Evolutionary conservation across 73 alveolate genomes (phyloP).

Genomic region (Paramecium bursaria): DNA sequence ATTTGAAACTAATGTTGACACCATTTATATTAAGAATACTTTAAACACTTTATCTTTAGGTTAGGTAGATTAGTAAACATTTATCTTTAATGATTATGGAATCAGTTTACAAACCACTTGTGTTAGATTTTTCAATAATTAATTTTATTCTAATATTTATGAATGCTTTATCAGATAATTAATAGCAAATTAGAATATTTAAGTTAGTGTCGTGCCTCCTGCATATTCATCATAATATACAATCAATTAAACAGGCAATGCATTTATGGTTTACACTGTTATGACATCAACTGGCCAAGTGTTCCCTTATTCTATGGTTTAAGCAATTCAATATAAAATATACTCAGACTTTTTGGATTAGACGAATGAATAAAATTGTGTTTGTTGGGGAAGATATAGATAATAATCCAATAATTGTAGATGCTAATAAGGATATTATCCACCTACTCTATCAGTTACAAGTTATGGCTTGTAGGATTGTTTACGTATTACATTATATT

Average conservation of each 20-base stretch:
- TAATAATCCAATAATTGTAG: constrained; percentile 17
- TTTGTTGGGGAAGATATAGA: constrained; percentile 37
- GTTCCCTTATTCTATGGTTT: neutral
- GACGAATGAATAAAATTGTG: neutral
- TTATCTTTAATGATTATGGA: neutral
- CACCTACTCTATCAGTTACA: constrained; percentile 12
- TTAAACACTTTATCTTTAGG: neutral
- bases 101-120: neutral
- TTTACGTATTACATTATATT: too few relatives aligned
- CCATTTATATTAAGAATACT: neutral
- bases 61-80: neutral
- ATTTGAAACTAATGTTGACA: neutral
- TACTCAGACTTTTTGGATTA: neutral
- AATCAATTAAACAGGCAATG: neutral
- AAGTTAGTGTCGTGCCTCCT: neutral
- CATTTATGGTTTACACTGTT: neutral
- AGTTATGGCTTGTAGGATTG: constrained; percentile 6
- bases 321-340: neutral
- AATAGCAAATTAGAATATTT: neutral
- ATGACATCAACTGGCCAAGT: too few relatives aligned
- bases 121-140: neutral
- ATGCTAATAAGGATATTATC: constrained; percentile 26
- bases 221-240: neutral
- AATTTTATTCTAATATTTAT: neutral
- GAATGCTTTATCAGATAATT: constrained; percentile 3